phyloP scores from a whole-genome alignment of 2,329 filamentous ascomycete genomes.

The Bipolaris zeicola region DNA sequence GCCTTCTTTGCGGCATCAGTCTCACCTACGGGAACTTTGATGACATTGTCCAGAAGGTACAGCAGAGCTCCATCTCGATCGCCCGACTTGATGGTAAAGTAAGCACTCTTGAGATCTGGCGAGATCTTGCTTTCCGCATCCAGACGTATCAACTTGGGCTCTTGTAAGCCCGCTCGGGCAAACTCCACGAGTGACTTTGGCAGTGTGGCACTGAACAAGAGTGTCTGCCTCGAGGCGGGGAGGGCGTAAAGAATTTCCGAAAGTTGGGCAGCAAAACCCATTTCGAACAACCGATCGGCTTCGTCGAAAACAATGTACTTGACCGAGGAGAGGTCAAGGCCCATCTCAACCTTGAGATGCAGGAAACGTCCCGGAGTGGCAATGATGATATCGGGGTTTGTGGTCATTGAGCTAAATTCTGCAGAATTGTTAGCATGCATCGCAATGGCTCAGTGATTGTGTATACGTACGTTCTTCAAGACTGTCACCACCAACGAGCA shows the following conservation, averaged over 20 bases:
- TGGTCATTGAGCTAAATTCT: constrained; percentile 86
- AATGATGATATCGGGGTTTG: constrained; percentile 96
- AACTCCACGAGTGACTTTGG: constrained; percentile 96
- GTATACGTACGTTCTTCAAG: constrained; percentile 72
- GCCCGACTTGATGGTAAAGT: constrained; percentile 88
- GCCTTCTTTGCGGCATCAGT: constrained; percentile 58
- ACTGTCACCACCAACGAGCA: constrained; percentile 93
- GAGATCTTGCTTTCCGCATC: constrained; percentile 97
- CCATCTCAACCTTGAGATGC: constrained; percentile 97
- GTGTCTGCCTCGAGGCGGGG: constrained; percentile 81
- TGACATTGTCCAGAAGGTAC: constrained; percentile 87
- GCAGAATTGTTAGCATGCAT: constrained; percentile 7
- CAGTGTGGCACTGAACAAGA: constrained; percentile 93
- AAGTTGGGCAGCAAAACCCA: constrained; percentile 95
- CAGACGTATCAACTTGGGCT: constrained; percentile 85
- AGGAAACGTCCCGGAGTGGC: constrained; percentile 95
- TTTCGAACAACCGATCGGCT: constrained; percentile 94
- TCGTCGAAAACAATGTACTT: constrained; percentile 97
- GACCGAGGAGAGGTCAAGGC: constrained; percentile 85
- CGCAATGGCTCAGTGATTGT: background rate
- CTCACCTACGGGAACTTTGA: constrained; percentile 80
- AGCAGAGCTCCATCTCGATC: constrained; percentile 94
- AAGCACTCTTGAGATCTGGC: constrained; percentile 91
- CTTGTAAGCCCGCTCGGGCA: constrained; percentile 88
- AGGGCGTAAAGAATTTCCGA: constrained; percentile 91